Conservation (phyloP, 2,329 filamentous ascomycete genomes). For the Sphaerulina musiva region DNA sequence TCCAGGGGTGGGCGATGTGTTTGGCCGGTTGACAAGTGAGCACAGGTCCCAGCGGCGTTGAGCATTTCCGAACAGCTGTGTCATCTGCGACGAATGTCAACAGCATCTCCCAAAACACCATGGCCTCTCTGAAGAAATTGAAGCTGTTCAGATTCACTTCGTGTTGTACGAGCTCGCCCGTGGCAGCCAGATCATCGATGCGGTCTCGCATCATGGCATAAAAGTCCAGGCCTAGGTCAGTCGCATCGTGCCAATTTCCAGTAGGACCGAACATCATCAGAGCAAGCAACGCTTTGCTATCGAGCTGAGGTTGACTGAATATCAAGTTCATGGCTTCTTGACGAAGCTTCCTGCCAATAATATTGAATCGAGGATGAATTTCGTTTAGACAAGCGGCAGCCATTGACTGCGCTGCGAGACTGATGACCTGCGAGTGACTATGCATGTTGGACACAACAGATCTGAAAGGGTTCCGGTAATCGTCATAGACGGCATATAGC, state of each 20-base stretch:
- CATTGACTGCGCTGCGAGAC: slow-evolving; percentile 21
- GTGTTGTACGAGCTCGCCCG: slow-evolving; percentile 6
- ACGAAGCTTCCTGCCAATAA: slow-evolving; percentile 21
- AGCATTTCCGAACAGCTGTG: slow-evolving; percentile 45
- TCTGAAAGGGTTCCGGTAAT: slow-evolving; percentile 18
- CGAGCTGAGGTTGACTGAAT: slow-evolving; percentile 17
- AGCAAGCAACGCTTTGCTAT: slow-evolving; percentile 41
- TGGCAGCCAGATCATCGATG: slow-evolving; percentile 12
- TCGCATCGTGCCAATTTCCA: slow-evolving; percentile 54
- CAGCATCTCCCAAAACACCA: slow-evolving; percentile 54
- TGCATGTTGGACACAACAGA: slow-evolving; percentile 19
- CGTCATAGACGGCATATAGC: slow-evolving; percentile 20
- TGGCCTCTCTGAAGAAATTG: slow-evolving; percentile 52
- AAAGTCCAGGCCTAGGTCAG: slow-evolving; percentile 49
- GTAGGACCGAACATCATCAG: slow-evolving; percentile 55
- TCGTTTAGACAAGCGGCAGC: slow-evolving; percentile 26
- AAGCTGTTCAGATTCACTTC: slow-evolving; percentile 29
- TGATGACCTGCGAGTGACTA: slow-evolving; percentile 19
- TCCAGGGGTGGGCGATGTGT: slow-evolving; percentile 39
- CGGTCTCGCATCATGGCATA: slow-evolving; percentile 31
- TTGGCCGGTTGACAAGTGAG: slow-evolving; percentile 24
- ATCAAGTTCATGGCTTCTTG: slow-evolving; percentile 22
- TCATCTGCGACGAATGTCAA: slow-evolving; percentile 36
- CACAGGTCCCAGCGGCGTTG: slow-evolving; percentile 26
- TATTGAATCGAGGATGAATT: slow-evolving; percentile 22